These are phyloP conservation scores for Limtongia smithiae DNA, from an alignment of 805 yeast genomes.

Conservation along the genomic window DNA sequence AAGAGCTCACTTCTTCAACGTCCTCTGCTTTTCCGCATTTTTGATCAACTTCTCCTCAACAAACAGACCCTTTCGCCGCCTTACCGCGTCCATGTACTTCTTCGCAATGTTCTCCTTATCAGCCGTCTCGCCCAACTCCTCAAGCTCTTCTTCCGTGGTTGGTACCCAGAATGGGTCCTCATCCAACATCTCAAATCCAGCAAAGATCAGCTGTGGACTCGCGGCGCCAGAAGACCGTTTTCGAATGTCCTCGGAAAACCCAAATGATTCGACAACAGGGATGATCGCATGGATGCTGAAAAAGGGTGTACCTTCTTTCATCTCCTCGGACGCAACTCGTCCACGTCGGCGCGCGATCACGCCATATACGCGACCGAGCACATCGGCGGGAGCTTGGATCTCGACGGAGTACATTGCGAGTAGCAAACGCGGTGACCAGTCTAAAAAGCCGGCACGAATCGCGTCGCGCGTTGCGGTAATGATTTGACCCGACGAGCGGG, in stretches of 20 bases:
- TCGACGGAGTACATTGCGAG: conserved; percentile 93
- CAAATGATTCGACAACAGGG: conserved; percentile 95
- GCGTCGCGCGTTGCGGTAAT: conserved; percentile 69
- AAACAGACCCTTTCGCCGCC: conserved; percentile 83
- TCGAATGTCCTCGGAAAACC: conserved; percentile 91
- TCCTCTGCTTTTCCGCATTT: conserved; percentile 92
- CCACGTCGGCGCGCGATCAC: conserved; percentile 91
- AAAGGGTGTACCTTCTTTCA: conserved; percentile 98
- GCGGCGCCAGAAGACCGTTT: conserved; percentile 96
- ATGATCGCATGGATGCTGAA: conserved; percentile 79
- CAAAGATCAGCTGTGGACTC: conserved; percentile 86
- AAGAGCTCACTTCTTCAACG: conserved; percentile 47
- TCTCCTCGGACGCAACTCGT: conserved; percentile 78
- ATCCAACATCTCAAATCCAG: conserved; percentile 82
- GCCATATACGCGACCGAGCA: conserved; percentile 89
- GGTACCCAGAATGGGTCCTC: conserved; percentile 99
- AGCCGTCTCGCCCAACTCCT: conserved; percentile 86
- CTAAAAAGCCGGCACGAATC: conserved; percentile 65
- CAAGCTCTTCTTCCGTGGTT: conserved; percentile 92
- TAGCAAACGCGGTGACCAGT: conserved; percentile 85
- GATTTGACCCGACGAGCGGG: conserved; percentile 64
- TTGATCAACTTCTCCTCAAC: conserved; percentile 87
- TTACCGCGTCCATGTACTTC: conserved; percentile 72
- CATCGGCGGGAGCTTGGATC: conserved; percentile 92
- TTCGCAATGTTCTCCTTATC: conserved; percentile 91